Conservation (phyloP, 306 rosid species). For the Vicia faba region DNA sequence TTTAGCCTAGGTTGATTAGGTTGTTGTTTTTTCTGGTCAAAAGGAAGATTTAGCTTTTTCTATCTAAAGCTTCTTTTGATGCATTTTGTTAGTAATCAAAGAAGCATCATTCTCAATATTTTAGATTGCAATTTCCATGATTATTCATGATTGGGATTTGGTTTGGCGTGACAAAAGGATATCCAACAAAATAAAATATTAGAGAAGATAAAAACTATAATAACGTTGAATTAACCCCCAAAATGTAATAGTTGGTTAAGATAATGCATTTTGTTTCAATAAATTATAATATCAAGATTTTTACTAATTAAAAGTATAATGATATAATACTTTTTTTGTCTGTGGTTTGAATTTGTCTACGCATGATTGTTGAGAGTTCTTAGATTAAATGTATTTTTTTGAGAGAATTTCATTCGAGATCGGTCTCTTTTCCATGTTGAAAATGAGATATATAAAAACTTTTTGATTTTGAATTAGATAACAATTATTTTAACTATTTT, state of each 20-base stretch:
- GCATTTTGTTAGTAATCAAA: conserved; percentile 47
- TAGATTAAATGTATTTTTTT: too few species aligned
- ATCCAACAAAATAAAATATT: background rate
- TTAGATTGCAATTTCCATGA: conserved; percentile 38
- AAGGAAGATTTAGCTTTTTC: conserved; percentile 39
- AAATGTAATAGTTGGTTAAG: conserved; percentile 3
- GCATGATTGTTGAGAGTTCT: too few species aligned
- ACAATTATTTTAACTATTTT: too few species aligned
- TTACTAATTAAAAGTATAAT: too few species aligned
- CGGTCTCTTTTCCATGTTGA: too few species aligned
- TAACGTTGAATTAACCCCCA: conserved; percentile 6
- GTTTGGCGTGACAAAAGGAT: conserved; percentile 45
- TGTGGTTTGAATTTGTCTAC: too few species aligned
- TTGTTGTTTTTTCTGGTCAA: conserved; percentile 40
- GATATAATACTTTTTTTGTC: too few species aligned
- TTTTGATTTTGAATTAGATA: too few species aligned
- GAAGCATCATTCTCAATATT: conserved; percentile 37
- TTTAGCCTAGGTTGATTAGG: background rate
- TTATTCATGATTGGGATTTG: conserved; percentile 44
- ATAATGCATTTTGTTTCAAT: background rate
- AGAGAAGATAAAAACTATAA: background rate
- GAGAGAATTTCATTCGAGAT: too few species aligned
- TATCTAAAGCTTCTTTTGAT: conserved; percentile 37
- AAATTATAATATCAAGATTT: background rate
- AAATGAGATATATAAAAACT: too few species aligned